Base-by-base conservation (phyloP, 2,329 filamentous ascomycete genomes). In the Cladosporium sp. region DNA sequence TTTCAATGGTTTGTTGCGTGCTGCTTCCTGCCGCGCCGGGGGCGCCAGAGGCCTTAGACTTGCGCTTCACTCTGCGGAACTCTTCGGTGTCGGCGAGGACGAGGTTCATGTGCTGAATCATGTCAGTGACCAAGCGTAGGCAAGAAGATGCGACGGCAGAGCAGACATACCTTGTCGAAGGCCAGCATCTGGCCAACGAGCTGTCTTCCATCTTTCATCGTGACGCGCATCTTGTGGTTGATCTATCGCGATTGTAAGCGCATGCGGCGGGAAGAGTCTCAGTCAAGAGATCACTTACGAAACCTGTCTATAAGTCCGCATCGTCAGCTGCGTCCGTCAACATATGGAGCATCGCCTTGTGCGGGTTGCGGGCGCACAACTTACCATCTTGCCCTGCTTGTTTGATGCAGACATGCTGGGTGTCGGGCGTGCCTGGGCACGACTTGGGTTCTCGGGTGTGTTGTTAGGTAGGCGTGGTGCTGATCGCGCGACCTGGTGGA, bases 331-430 rank as follows among this genome's bases (percentile, higher is more conserved):
- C 68, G 63, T 65, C 66, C 68, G 70, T 69, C 65, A 69, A 75
- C 69, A 53, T 45, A 33, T 45, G 28, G 43, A 40, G 43, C 31
- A 53, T 42, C 37, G 42, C 42, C 50, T 16, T 16, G 14, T 16
- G 56, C 57, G 53, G 40, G 41, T 53, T 32, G 42, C 56, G 42
- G 55, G 55, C 46, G 56, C 48, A 19, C 53, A 57, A 84, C 89
- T 81, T 79, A 97, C 93, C 93, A 98, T 97, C 82, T 98, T 97
- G 76, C 93, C 93, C 76, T 96, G 91, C 75, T 95, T 95, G 82
- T 66, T 63, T 38, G 68, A 64, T 48, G 72, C 68, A 54, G 71
- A 69, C 74, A 77, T 77, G 61, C 38, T 69, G 61, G 10, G 53
- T 44, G 53, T 49, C 44, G 61, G 61, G 72, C 73, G 64, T 57